Evolutionary conservation across 352 stramenopile species (phyloP), one percentile per base, ranked within the genome.

Genomic region (Phytophthora pini): DNA sequence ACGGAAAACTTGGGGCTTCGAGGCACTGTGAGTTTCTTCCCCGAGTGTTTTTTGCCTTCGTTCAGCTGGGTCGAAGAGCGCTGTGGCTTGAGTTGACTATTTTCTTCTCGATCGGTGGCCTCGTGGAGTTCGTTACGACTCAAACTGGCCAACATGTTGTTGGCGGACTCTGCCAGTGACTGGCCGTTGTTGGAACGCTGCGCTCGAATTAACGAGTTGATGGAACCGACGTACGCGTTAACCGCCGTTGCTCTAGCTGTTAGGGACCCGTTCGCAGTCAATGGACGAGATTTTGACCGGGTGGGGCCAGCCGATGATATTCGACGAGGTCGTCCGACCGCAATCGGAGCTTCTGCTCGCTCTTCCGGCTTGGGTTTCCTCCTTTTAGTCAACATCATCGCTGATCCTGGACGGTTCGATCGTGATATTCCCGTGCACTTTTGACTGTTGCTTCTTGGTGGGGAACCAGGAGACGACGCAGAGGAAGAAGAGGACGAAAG

Each of bases 1-100:
- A 94, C 74, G 1, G 85, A 94, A 61, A 94, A 94, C 47, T 92
- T 93, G 39, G 86, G 86, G 45, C 84, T 93, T 72, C 81, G 80
- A 1, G 86, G 86, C 11, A 94, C 86, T 1, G 86, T 94, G 24
- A 92, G 66, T 7, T 78, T 81, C 64, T 88, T 90, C 39, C 61
- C 22, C 27, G 79, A 24, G 3, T 56, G n/a, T 31, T 58, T 63
- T 40, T 71, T 36, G 31, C 31, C 31, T 36, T 36, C 31, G 10
- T 36, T 36, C 31, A 36, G 31, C 31, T 36, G 31, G 8, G 31
- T 36, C 1, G 31, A 36, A 36, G 31, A 36, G 12, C 31, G 31
- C 46, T 87, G 70, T 0, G 68, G n/a, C 20, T 79, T 85, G 10
- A 88, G 57, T 3, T 44, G 24, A 56, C 40, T 48, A 24, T 53